Evolutionary conservation across 2,329 filamentous ascomycete species (phyloP).

Genomic region (Westerdykella sp.): DNA sequence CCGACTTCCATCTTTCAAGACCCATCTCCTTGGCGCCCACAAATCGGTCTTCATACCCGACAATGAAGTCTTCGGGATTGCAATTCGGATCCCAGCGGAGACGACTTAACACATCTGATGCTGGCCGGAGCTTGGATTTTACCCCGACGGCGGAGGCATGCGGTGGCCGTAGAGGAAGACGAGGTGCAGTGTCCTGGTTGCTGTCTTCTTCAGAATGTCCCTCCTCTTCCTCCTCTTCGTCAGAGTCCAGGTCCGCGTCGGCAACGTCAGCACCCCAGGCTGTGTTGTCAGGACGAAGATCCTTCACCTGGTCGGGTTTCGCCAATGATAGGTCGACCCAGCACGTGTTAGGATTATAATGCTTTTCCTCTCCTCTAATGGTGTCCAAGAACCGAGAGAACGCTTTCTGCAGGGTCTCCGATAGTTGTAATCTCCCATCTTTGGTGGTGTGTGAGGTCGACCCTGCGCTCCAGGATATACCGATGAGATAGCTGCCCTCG

Average conservation of each 20-base stretch:
- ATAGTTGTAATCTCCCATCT: slow-evolving; percentile 40
- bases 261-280: slow-evolving; percentile 48
- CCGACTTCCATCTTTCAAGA: slow-evolving; percentile 48
- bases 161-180: slow-evolving; percentile 11
- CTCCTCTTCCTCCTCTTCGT: slow-evolving; percentile 23
- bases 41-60: slow-evolving; percentile 52
- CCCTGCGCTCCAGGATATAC: slow-evolving; percentile 37
- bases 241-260: slow-evolving; percentile 37
- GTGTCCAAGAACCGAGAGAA: slow-evolving; percentile 34
- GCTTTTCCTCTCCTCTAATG: slow-evolving; percentile 28
- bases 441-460: neutral
- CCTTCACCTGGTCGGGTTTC: slow-evolving; percentile 31
- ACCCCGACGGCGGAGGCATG: slow-evolving; percentile 8
- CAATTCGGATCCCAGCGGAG: slow-evolving; percentile 47
- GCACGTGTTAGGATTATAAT: slow-evolving; percentile 30
- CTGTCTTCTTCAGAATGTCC: slow-evolving; percentile 16
- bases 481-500: slow-evolving; percentile 57
- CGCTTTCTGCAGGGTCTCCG: slow-evolving; percentile 39
- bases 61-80: slow-evolving; percentile 42
- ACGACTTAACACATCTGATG: slow-evolving; percentile 44
- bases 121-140: slow-evolving; percentile 28
- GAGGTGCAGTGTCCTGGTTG: slow-evolving; percentile 1
- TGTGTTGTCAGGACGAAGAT: slow-evolving; percentile 43
- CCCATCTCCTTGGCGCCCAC: slow-evolving; percentile 44
- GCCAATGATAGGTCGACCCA: slow-evolving; percentile 33